Conservation (phyloP, 768 basidiomycete genomes). For the Rhodosporidiobolus odoratus region DNA sequence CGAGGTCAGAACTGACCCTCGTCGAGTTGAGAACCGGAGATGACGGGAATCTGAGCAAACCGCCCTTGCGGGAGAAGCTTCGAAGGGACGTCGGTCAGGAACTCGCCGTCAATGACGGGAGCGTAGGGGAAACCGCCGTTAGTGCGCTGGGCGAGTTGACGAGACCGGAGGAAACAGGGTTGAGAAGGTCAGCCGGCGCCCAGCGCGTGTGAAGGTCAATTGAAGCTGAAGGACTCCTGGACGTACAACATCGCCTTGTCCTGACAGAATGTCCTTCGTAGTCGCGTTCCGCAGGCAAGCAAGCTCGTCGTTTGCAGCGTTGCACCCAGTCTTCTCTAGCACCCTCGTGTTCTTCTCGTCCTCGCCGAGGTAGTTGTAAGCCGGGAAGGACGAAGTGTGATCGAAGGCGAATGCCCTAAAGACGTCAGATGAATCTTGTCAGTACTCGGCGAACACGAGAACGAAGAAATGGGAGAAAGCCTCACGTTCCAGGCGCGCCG, state of each 20-base stretch:
- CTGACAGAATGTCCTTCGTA: background rate
- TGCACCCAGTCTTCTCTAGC: background rate
- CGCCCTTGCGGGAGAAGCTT: background rate
- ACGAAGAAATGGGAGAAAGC: too few relatives aligned
- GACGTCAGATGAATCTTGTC: background rate
- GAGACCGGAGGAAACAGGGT: background rate
- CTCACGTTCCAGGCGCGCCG: conserved; percentile 7
- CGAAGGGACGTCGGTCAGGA: background rate
- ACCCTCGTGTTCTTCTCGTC: background rate
- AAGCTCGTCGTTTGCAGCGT: background rate
- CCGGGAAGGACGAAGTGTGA: conserved; percentile 5
- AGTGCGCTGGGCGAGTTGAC: background rate
- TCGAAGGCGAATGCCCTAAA: background rate
- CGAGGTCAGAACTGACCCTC: background rate
- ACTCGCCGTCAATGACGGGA: background rate
- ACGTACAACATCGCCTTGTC: background rate
- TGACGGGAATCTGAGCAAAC: background rate
- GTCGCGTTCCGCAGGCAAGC: background rate
- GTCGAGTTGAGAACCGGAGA: conserved; percentile 1
- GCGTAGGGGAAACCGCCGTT: conserved; percentile 4
- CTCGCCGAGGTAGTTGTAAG: background rate
- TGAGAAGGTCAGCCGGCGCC: too few relatives aligned
- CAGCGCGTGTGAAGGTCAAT: background rate
- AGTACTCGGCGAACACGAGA: too few relatives aligned
- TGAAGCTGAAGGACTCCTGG: background rate